Base-by-base conservation (phyloP, 306 rosid genomes). In the Fragaria iinumae region DNA sequence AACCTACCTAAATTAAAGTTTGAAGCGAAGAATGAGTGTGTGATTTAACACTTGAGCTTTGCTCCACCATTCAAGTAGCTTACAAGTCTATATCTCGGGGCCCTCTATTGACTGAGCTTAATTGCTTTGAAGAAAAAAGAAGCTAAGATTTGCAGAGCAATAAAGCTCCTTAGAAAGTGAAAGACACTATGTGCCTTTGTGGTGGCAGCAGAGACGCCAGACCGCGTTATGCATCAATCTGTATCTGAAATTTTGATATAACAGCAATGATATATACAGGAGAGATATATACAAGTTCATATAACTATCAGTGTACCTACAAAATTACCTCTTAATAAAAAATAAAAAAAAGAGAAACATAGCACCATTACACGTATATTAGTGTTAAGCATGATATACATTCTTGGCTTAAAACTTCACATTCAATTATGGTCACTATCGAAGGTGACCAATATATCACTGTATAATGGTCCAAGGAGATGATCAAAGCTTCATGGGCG, bases 41-140 rank as follows among this genome's bases (percentile, higher is more conserved):
- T 36, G 83, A 80, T 83, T 76, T 80, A 76, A 80, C 84, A 45
- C 55, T 23, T 60, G 69, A 84, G 34, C 68, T 18, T 21, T 38
- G 27, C 77, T 57, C 69, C 18, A 67, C 62, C 68, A n/a, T 52
- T 65, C 60, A 50, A 69, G 83, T 74, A 65, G 83, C 83, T 86
- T 71, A 60, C 55, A 75, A 38, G 88, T 86, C 90, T 71, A 71
- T 81, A 79, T 25, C 59, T 79, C 64, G 16, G 27, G 87, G 39
- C 76, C 85, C 77, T 79, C 75, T 43, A 44, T 38, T 77, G 55
- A 3, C 57, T 64, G 76, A 63, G 25, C 18, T 49, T 14, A 36
- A 9, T 17, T 17, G 45, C 44, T 63, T 43, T 73, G 77, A 43
- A 38, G 18, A 41, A 18, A 63, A 60, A 32, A 63, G 21, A 63